These are phyloP conservation scores for Umbilicus rupestris DNA, from an alignment of 164 flowering plant genomes.

Conservation along the genomic window DNA sequence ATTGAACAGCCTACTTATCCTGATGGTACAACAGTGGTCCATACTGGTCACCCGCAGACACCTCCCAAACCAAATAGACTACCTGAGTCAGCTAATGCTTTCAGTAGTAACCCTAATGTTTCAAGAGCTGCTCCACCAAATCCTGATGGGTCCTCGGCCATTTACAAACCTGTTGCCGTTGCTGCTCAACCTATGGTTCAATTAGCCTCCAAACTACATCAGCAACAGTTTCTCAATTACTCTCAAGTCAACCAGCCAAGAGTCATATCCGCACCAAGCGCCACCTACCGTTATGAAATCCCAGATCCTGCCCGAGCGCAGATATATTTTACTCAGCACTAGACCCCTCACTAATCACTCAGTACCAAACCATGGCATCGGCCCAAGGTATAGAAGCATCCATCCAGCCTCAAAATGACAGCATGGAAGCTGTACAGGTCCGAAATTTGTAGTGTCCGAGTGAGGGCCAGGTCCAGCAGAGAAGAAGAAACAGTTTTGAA, in stretches of 20 bases:
- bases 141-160: slow-evolving; percentile 40
- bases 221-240: slow-evolving; percentile 47
- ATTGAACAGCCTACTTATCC: slow-evolving; percentile 21
- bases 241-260: slow-evolving; percentile 66
- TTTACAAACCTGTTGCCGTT: slow-evolving; percentile 40
- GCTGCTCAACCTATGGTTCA: slow-evolving; percentile 41
- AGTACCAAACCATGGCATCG: slow-evolving; percentile 62
- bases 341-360: slow-evolving; percentile 40
- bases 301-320: slow-evolving; percentile 53
- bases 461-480: slow-evolving; percentile 12
- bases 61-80: slow-evolving; percentile 33
- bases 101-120: slow-evolving; percentile 20
- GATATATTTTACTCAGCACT: slow-evolving; percentile 54
- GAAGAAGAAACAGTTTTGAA: slow-evolving; percentile 45
- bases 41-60: slow-evolving; percentile 42
- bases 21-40: slow-evolving; percentile 23
- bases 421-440: slow-evolving; percentile 40
- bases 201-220: slow-evolving; percentile 21
- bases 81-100: slow-evolving; percentile 24
- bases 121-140: slow-evolving; percentile 37
- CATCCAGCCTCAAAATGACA: slow-evolving; percentile 32
- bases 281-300: slow-evolving; percentile 32
- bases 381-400: slow-evolving; percentile 35
- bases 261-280: slow-evolving; percentile 30
- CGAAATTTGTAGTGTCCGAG: slow-evolving; percentile 44